phyloP scores from a whole-genome alignment of 78 protist species.

The Dictyostelium brefeldianum region DNA sequence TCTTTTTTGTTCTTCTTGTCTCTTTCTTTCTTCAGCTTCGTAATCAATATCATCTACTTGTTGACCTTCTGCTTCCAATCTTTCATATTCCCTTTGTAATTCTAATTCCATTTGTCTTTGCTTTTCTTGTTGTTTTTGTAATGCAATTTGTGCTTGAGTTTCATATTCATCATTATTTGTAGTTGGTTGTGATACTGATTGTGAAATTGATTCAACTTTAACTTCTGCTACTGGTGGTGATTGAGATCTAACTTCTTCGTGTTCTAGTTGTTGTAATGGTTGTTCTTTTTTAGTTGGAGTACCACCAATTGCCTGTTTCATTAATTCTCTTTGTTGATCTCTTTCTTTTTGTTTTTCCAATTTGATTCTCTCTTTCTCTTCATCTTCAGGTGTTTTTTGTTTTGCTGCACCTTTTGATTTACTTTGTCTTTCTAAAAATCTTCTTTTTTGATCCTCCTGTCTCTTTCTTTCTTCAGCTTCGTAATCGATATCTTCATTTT shows the following conservation, averaged over 20 bases:
- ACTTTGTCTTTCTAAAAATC: conserved; percentile 53
- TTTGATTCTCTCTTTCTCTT: conserved; percentile 48
- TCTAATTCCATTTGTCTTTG: conserved; percentile 42
- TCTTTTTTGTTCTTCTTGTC: neutral
- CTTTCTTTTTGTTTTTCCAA: conserved; percentile 52
- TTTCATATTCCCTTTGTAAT: conserved; percentile 25
- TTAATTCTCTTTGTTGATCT: conserved; percentile 37
- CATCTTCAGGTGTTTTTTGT: conserved; percentile 53
- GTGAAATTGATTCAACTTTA: neutral
- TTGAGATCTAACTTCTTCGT: neutral
- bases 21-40: neutral
- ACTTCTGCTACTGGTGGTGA: neutral
- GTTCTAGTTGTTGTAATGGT: neutral
- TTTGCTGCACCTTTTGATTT: neutral
- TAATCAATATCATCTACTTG: neutral
- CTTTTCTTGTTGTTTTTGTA: conserved; percentile 32
- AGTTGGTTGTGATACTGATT: neutral
- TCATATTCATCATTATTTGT: conserved; percentile 16
- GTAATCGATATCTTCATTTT: neutral
- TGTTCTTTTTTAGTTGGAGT: neutral
- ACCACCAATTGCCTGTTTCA: conserved; percentile 25
- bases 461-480: conserved; percentile 47
- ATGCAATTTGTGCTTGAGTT: conserved; percentile 2
- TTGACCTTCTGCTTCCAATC: conserved; percentile 29
- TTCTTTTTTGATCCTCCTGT: conserved; percentile 27